phyloP scores from a whole-genome alignment of 345 rosid species.

The Cardamine occulta region DNA sequence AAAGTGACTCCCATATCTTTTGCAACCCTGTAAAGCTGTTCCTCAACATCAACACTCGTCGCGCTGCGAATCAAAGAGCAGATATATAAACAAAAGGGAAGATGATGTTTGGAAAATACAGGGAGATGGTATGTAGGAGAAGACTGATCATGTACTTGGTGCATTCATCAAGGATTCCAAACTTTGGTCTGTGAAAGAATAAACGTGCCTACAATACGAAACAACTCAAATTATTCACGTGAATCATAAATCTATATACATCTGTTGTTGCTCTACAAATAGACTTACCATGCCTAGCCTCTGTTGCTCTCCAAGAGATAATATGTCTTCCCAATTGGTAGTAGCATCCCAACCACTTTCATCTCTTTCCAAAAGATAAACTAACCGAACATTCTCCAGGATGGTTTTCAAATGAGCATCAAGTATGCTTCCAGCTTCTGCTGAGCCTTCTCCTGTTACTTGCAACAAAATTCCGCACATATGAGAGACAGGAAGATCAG shows the following conservation, averaged over 20 bases:
- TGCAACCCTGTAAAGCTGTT: conserved; percentile 88
- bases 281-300: conserved; percentile 91
- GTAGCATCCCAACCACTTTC: conserved; percentile 85
- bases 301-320: conserved; percentile 98
- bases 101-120: conserved; percentile 2
- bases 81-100: not conserved
- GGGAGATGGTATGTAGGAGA: not conserved
- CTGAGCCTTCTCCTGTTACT: conserved; percentile 51
- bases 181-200: conserved; percentile 90
- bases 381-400: conserved; percentile 78
- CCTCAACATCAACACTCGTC: conserved; percentile 95
- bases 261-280: conserved; percentile 7
- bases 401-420: conserved; percentile 69
- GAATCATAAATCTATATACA: not conserved
- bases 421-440: conserved; percentile 49
- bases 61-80: conserved; percentile 59
- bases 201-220: conserved; percentile 71
- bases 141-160: conserved; percentile 68
- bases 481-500: conserved; percentile 22
- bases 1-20: conserved; percentile 82
- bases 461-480: not conserved
- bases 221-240: conserved; percentile 31
- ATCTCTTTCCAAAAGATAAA: conserved; percentile 87
- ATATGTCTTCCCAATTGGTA: conserved; percentile 86
- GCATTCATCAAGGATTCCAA: conserved; percentile 97